Base-by-base conservation (phyloP, 345 rosid genomes). In the Salix brachista region DNA sequence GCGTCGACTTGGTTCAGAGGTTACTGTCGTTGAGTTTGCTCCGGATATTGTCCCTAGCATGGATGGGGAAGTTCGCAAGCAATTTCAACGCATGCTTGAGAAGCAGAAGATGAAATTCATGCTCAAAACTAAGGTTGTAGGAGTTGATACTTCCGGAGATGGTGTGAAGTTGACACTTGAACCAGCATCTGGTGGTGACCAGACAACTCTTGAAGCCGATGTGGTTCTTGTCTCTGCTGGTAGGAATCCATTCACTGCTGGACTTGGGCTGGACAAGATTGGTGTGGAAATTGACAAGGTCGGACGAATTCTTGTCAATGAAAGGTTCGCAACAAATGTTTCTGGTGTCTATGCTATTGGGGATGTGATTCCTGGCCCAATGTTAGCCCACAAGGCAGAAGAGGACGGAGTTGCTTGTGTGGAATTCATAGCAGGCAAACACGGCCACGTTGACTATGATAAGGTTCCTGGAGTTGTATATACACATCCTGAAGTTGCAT, bases 361-460 rank as follows among this genome's bases (percentile, higher is more conserved):
- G 17, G 99, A 96, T 88, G 99, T 92, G 61, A 94, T 96, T 84
- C 98, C 98, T 28, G 98, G 99, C 72, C 99, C 99, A 8, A 92
- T 96, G 99, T 72, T 96, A 67, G 99, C 99, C 34, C 99, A 96
- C 88, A 96, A 96, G 86, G 99, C 99, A 0, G 99, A 96, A 85
- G 99, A 94, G 80, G 99, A 94, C 46, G 99, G 98, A 16, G 88
- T 96, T n/a, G 99, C 99, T 60, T 96, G 98, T 81, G 97, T 90
- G 61, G 99, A 96, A 84, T 94, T 91, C 78, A 87, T 96, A 72
- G 98, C 99, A 34, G 99, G 99, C 76, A 94, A 94, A 78, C 93
- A 91, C 18, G 99, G 97, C 41, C 98, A 96, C 78, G 97, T 96
- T 61, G 98, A 96, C 86, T 96, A 96, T 46, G 99, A 94, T 78